These are phyloP conservation scores for Asterochloris sp. DNA, from an alignment of 139 green algal species.

Conservation along the genomic window DNA sequence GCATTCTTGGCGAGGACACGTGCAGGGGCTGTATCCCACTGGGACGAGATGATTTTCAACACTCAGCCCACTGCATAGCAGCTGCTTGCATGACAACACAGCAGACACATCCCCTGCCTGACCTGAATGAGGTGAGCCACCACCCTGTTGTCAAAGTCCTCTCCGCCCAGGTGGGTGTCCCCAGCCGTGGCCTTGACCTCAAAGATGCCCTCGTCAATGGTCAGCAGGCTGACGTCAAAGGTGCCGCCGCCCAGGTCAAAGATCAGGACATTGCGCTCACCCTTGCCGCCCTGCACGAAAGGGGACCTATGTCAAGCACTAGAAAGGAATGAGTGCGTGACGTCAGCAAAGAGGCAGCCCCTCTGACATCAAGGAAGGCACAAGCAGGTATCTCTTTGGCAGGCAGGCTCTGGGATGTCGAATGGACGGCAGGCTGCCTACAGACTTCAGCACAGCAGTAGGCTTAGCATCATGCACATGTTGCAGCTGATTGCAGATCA, in stretches of 20 bases:
- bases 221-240: constrained; percentile 98
- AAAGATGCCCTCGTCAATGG: constrained; percentile 99
- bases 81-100: not conserved
- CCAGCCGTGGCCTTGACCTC: constrained; percentile 97
- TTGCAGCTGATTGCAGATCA: no score
- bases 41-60: not conserved
- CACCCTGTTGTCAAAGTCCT: constrained; percentile 97
- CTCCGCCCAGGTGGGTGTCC: constrained; percentile 96
- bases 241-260: constrained; percentile 97
- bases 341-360: no score
- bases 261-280: constrained; percentile 89
- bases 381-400: no score
- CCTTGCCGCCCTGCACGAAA: not conserved
- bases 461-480: no score
- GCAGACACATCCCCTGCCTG: not conserved
- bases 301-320: no score
- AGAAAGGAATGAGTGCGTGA: no score
- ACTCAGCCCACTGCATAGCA: not conserved
- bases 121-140: constrained; percentile 85
- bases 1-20: no score
- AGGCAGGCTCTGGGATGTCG: no score
- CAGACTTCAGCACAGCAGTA: no score
- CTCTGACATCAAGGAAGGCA: no score
- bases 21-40: not conserved
- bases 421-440: no score